Evolutionary conservation across 345 rosid genomes (phyloP).

Genomic region (Pistacia integerrima): DNA sequence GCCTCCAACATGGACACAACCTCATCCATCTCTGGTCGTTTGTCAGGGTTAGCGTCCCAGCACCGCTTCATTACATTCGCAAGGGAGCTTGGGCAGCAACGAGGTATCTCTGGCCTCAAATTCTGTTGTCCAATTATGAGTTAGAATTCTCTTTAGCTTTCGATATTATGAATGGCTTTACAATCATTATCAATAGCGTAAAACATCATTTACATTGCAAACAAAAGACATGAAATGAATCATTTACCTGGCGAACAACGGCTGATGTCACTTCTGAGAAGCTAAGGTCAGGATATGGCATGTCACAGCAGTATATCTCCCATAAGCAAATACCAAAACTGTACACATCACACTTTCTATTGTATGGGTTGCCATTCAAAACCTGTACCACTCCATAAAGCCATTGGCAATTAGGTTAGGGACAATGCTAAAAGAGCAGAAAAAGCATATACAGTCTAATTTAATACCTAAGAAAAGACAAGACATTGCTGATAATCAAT

Average conservation of each 20-base stretch:
- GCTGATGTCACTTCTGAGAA: slow-evolving; percentile 97
- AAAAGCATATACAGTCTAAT: slow-evolving; percentile 5
- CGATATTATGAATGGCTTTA: background rate
- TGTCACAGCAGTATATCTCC: slow-evolving; percentile 99
- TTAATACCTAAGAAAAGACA: background rate
- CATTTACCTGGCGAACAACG: slow-evolving; percentile 86
- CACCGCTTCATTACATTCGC: slow-evolving; percentile 95
- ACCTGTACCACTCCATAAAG: slow-evolving; percentile 47
- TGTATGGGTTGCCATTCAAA: slow-evolving; percentile 87
- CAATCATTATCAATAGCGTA: background rate
- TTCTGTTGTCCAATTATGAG: slow-evolving; percentile 46
- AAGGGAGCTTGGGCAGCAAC: slow-evolving; percentile 88
- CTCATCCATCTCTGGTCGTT: slow-evolving; percentile 93
- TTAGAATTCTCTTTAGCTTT: slow-evolving; percentile 5
- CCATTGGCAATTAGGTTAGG: background rate
- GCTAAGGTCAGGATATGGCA: slow-evolving; percentile 98
- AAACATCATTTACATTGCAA: background rate
- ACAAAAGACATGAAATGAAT: background rate
- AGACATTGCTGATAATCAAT: background rate
- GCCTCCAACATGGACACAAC: slow-evolving; percentile 85
- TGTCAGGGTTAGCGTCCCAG: slow-evolving; percentile 97
- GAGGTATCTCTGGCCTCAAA: slow-evolving; percentile 95
- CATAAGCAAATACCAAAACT: slow-evolving; percentile 97
- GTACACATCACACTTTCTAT: slow-evolving; percentile 94
- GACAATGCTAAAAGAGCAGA: background rate